Evolutionary conservation across 1,139 yeast genomes (phyloP), one percentile per base, ranked within the genome.

Genomic region (Saccharomycopsis hybrid): DNA sequence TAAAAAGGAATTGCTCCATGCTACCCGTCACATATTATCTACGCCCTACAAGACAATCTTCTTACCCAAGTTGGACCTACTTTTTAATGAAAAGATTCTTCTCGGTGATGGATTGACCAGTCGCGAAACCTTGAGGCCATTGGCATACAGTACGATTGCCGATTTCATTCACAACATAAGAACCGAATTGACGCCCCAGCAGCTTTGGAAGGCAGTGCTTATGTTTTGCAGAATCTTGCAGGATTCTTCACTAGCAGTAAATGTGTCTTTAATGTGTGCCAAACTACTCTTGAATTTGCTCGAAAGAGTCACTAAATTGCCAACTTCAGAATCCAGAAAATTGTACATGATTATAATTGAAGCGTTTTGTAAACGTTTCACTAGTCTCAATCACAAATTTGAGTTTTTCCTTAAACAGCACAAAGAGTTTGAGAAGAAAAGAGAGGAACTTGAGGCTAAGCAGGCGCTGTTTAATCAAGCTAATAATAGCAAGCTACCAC

Each of bases 181-280:
- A 59, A 79, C 82, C 51, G 96, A 90, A 57, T 72, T 94, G 51
- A 82, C 87, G 1, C 80, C 94, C 1, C 80, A 78, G 40, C 97
- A 89, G 62, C 85, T 92, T 7, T 84, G 95, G 83, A 82, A 85
- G 53, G 88, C 97, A 0, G 95, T 94, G 3, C 76, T 75, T 45
- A 85, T 88, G 50, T 94, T 88, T 62, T 85, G 96, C 61, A 79
- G 76, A 41, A 80, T 88, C 58, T 71, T 94, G 56, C 84, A 85
- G 58, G 98, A 92, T 62, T 82, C 80, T 58, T 72, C 94, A 0
- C 69, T 94, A 57, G 95, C 96, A 1, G 75, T 88, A 53, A 87
- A 95, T 7, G 96, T 90, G 41, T 97, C 92, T 65, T 87, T 92
- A 25, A 90, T 92, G 97, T 87, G 97, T 68, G 97, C 97, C 3